Percentiles rank a stretch among this genome's conserved stretches.
Conservation (phyloP, 2,329 filamentous ascomycete species). For the Aspergillus aculeatinus region DNA sequence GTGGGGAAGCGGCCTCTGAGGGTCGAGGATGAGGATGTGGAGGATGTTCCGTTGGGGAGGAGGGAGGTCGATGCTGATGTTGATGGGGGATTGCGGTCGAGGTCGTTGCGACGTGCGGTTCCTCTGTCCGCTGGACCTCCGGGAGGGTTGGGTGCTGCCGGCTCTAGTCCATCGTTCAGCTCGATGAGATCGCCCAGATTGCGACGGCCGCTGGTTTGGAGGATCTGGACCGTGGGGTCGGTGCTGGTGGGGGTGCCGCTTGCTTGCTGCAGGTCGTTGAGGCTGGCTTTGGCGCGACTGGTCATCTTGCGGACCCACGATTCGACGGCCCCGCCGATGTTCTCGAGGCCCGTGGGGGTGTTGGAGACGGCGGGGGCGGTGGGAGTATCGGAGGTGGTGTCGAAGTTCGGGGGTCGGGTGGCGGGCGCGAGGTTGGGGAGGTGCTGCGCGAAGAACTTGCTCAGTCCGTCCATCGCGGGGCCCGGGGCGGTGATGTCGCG, state of each 20-base stretch:
- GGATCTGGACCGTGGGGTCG: conserved; percentile 18
- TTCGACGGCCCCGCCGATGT: conserved; percentile 83
- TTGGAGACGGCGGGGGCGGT: conserved; percentile 32
- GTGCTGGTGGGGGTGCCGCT: conserved; percentile 18
- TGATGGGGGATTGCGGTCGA: conserved; percentile 18
- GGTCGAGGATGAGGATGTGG: background rate
- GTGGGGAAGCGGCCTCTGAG: conserved; percentile 27
- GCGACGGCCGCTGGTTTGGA: conserved; percentile 27
- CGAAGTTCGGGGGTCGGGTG: conserved; percentile 57
- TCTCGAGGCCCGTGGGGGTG: conserved; percentile 61
- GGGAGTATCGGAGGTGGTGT: conserved; percentile 37
- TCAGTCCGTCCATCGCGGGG: conserved; percentile 79
- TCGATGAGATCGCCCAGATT: conserved; percentile 46
- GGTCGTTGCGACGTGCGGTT: conserved; percentile 7
- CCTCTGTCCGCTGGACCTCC: background rate
- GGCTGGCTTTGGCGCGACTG: conserved; percentile 40
- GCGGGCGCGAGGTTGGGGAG: conserved; percentile 72
- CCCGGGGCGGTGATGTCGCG: conserved; percentile 55
- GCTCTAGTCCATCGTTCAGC: conserved; percentile 39
- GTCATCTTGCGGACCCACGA: conserved; percentile 86
- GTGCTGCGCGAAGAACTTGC: conserved; percentile 79
- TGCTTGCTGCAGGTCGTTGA: conserved; percentile 42
- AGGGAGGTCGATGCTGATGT: conserved; percentile 16
- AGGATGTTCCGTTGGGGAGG: conserved; percentile 17
- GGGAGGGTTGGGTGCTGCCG: background rate